Base-by-base conservation (phyloP, 2,329 filamentous ascomycete species). In the Sarocladiaceae sp. region DNA sequence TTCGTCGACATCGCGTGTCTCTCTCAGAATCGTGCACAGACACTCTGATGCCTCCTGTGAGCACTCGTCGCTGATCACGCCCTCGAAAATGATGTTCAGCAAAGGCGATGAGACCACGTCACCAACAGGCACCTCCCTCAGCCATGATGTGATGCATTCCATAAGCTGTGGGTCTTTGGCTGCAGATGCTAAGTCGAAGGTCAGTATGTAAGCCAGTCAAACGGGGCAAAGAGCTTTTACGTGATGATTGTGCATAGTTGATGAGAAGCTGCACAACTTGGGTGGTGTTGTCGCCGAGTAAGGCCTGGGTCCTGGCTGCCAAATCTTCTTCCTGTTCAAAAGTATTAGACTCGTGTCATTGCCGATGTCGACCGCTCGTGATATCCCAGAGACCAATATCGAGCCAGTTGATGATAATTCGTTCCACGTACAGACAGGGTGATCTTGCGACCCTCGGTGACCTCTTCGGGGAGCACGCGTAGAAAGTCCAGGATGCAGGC, bases 401-500 rank as follows among this genome's bases (percentile, higher is more conserved):
- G 62, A 61, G 56, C 62, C 62, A 63, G 72, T 70, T 72, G 75
- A 67, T 64, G 73, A 61, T 69, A 72, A 61, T 70, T 76, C 76
- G 77, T 76, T 87, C 84, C 81, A 93, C 90, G 77, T 94, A 96
- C 92, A 83, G 90, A 92, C 75, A 99, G 82, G 80, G 91, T 96
- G 80, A 99, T 97, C 78, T 97, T 99, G 74, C 94, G 90, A 75
- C 94, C 94, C 80, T 99, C 93, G 62, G 90, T 97, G 66, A 99
- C 94, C 80, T 99, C 94, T 78, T 99, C 94, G 53, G 94, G 94
- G 59, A 99, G 84, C 63, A 99, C 92, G 70, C 90, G 91, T 59
- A 99, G 79, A 71, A 99, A 99, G 71, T 99, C 94, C 65, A 99
- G 79, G 63, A 97, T 88, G 69, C 88, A 94, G 58, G 91, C 84